Percentiles rank a stretch among this genome's conserved stretches.
Evolutionary conservation across 2,329 filamentous ascomycete species (phyloP).

Genomic region (Colletotrichum gloeosporioides): DNA sequence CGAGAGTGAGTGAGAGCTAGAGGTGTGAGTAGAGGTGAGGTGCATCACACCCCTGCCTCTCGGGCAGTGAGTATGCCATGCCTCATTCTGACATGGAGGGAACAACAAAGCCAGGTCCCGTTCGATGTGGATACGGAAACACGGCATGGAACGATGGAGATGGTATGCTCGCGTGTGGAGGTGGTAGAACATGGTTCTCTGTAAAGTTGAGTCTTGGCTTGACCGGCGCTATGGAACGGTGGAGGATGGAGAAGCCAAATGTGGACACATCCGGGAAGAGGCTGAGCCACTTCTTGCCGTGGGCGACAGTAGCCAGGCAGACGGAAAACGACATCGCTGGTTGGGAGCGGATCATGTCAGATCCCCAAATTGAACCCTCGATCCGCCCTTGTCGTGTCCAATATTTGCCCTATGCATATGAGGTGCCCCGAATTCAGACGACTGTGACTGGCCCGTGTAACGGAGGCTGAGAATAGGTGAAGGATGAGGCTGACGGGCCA

Average conservation of each 20-base stretch:
- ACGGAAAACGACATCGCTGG: background rate
- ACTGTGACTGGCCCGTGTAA: background rate
- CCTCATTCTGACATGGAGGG: conserved; percentile 18
- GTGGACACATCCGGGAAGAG: background rate
- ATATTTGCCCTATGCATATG: conserved; percentile 3
- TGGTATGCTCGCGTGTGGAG: background rate
- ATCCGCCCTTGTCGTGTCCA: background rate
- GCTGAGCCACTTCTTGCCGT: conserved; percentile 4
- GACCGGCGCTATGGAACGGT: background rate
- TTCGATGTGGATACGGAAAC: background rate
- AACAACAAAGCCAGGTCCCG: conserved; percentile 3
- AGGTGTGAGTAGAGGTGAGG: conserved; percentile 1
- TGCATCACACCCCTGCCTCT: conserved; percentile 3
- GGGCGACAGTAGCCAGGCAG: conserved; percentile 5
- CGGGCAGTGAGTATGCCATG: background rate
- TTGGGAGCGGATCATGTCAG: background rate
- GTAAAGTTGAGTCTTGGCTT: background rate
- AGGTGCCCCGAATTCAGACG: background rate
- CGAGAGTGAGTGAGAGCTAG: conserved; percentile 15
- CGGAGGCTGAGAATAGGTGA: conserved; percentile 11
- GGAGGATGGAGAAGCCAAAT: background rate
- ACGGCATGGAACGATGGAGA: background rate
- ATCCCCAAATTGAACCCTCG: conserved; percentile 9
- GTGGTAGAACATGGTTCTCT: conserved; percentile 3
- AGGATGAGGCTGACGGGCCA: conserved; percentile 15